phyloP scores from a whole-genome alignment of 768 basidiomycete genomes.

The Clitopilus passeckerianus region DNA sequence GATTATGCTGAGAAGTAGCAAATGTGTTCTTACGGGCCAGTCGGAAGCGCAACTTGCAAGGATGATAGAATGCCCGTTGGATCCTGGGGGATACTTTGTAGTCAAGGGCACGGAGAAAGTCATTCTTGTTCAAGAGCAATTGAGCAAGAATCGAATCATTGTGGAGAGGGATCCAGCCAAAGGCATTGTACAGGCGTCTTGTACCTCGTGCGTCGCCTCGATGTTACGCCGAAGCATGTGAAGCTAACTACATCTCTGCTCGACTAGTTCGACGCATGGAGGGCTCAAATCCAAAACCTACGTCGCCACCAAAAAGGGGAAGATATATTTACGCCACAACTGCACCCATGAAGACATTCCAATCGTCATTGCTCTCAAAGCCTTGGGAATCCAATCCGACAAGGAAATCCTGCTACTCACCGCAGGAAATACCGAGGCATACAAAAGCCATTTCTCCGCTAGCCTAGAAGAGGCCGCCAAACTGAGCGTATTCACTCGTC shows the following conservation, averaged over 20 bases:
- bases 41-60: constrained; percentile 80
- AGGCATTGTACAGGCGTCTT: constrained; percentile 88
- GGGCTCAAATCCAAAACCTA: constrained; percentile 96
- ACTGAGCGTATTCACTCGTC: constrained; percentile 84
- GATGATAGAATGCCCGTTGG: constrained; percentile 96
- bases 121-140: constrained; percentile 96
- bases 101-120: constrained; percentile 99
- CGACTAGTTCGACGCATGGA: constrained; percentile 67
- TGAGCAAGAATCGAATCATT: constrained; percentile 98
- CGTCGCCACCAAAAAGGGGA: constrained; percentile 90
- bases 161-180: constrained; percentile 92
- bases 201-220: constrained; percentile 74
- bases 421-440: constrained; percentile 86
- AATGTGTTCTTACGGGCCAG: constrained; percentile 83
- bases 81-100: constrained; percentile 99
- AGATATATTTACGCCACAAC: constrained; percentile 96
- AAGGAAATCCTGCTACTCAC: constrained; percentile 95
- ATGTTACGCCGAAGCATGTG: background rate
- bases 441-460: constrained; percentile 81
- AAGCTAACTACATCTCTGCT: constrained; percentile 4
- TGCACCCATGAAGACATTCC: constrained; percentile 97
- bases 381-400: constrained; percentile 93
- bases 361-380: constrained; percentile 93
- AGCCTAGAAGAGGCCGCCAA: constrained; percentile 94
- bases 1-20: constrained; percentile 95